phyloP scores from a whole-genome alignment of 2,329 filamentous ascomycete genomes.

The Trichoderma sp. region DNA sequence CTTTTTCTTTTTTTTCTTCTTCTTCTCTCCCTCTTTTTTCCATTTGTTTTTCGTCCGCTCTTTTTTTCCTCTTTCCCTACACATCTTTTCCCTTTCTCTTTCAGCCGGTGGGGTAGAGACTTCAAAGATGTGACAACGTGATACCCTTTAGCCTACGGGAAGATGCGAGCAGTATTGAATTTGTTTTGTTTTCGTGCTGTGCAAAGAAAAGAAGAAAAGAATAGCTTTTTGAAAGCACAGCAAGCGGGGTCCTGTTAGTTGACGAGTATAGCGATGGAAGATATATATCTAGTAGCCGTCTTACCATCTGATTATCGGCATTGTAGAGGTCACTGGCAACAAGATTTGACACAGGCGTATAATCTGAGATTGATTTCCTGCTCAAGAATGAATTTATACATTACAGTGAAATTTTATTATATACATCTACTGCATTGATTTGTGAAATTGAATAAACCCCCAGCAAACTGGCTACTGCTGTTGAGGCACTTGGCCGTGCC shows the following conservation, averaged over 20 bases:
- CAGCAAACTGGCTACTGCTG: background rate
- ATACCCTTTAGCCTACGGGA: constrained; percentile 37
- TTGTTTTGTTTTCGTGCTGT: constrained; percentile 7
- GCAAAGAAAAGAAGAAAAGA: background rate
- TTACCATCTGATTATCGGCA: constrained; percentile 3
- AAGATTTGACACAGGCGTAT: background rate
- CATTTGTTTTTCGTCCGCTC: no score
- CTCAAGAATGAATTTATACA: background rate
- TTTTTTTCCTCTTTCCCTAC: background rate
- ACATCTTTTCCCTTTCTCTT: background rate
- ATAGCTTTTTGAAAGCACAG: background rate
- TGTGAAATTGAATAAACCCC: background rate
- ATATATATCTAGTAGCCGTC: background rate
- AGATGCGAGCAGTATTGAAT: constrained; percentile 19
- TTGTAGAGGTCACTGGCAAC: background rate
- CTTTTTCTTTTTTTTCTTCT: background rate
- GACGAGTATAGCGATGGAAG: background rate
- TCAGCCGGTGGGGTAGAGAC: constrained; percentile 20
- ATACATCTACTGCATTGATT: background rate
- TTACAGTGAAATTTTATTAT: background rate
- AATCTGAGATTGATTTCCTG: background rate
- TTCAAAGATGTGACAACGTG: constrained; percentile 35
- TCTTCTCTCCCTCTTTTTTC: background rate
- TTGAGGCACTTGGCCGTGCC: background rate
- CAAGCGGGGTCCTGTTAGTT: background rate